These are phyloP conservation scores for Globisporangium takayamanum DNA, from an alignment of 352 stramenopile genomes.

Conservation along the genomic window DNA sequence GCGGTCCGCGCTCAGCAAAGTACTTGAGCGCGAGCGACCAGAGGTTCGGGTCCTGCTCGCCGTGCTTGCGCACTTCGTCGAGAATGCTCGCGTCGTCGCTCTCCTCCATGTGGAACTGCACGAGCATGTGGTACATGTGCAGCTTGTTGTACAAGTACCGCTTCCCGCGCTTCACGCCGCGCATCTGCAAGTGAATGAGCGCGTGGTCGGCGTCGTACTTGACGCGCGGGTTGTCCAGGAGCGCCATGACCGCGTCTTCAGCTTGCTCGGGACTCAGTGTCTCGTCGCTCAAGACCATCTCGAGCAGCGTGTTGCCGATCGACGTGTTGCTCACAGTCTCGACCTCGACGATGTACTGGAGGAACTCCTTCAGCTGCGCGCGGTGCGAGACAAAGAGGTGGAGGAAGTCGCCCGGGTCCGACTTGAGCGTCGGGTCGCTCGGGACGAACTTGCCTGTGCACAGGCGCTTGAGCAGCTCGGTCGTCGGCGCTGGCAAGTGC, in stretches of 20 bases:
- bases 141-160: too few species aligned
- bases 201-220: too few species aligned
- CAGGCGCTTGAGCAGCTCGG: constrained; percentile 85
- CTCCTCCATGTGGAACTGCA: too few species aligned
- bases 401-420: constrained; percentile 83
- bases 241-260: constrained; percentile 75
- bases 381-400: constrained; percentile 91
- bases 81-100: too few species aligned
- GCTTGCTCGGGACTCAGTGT: constrained; percentile 46
- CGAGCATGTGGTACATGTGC: too few species aligned
- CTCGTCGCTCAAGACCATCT: constrained; percentile 78
- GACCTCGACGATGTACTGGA: constrained; percentile 87
- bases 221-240: constrained; percentile 88
- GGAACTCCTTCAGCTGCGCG: constrained; percentile 80
- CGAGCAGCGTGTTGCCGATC: constrained; percentile 85
- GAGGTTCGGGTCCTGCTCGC: constrained; percentile 83
- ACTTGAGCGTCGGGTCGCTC: constrained; percentile 52
- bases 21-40: constrained; percentile 89
- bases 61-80: too few species aligned
- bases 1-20: constrained; percentile 78
- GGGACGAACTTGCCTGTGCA: constrained; percentile 83
- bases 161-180: too few species aligned
- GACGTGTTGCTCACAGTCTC: constrained; percentile 85
- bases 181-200: too few species aligned
- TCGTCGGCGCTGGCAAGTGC: constrained; percentile 81